Conservation (phyloP, 2,329 filamentous ascomycete genomes). For the Leptographium wingfieldii region DNA sequence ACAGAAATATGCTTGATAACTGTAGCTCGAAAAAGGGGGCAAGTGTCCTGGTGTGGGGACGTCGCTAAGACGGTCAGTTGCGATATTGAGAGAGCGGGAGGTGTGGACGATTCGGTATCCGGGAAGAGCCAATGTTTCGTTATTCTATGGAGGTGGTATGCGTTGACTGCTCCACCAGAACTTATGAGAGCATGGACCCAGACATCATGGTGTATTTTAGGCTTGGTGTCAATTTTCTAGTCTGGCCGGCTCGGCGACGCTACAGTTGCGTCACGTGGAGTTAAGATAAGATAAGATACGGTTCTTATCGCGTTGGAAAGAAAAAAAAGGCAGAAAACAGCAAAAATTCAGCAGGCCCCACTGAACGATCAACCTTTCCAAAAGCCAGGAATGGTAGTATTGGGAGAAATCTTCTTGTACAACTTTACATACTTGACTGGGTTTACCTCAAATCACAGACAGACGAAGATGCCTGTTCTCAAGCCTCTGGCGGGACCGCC, state of each 20-base stretch:
- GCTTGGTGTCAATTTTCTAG: slow-evolving; percentile 1
- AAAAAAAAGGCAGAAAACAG: not conserved
- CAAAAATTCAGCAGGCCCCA: slow-evolving; percentile 1
- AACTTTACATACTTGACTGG: not conserved
- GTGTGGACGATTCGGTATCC: not conserved
- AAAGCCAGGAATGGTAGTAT: not conserved
- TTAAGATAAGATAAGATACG: not conserved
- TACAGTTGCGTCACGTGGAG: slow-evolving; percentile 7
- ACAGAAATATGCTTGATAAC: not conserved
- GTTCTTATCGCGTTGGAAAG: not conserved
- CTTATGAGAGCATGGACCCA: not conserved
- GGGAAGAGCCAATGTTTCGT: not conserved
- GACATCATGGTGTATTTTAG: not conserved
- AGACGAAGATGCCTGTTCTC: slow-evolving; percentile 37
- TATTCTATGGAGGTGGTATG: not conserved
- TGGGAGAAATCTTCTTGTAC: not conserved
- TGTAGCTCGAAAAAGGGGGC: not conserved
- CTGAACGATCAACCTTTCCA: not conserved
- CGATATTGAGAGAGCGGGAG: not conserved
- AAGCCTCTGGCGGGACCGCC: slow-evolving; percentile 33
- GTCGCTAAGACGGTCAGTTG: not conserved
- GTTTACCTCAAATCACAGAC: not conserved
- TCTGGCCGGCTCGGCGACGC: not conserved
- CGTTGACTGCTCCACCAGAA: not conserved
- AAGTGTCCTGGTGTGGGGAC: not conserved